Percentiles rank a stretch among this genome's conserved stretches.
phyloP scores from a whole-genome alignment of 2,329 filamentous ascomycete genomes.

The Diaporthe velutina region DNA sequence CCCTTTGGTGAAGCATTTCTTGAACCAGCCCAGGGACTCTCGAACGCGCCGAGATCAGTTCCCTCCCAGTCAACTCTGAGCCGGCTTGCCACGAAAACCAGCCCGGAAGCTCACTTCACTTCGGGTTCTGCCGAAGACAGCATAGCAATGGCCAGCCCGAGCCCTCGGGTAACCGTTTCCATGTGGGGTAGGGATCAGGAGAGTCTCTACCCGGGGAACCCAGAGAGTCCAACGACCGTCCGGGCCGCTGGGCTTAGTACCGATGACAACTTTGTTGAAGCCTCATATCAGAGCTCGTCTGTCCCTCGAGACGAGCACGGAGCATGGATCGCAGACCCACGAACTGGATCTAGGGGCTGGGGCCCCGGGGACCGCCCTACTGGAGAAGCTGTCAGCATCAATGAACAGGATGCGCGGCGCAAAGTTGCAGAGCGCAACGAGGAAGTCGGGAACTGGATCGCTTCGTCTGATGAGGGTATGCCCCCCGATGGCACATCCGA shows the following conservation, averaged over 20 bases:
- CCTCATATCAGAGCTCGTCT: slow-evolving; percentile 40
- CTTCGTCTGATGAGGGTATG: slow-evolving; percentile 44
- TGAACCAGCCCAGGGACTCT: slow-evolving; percentile 57
- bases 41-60: slow-evolving; percentile 54
- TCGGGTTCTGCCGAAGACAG: slow-evolving; percentile 65
- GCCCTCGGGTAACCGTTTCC: slow-evolving; percentile 69
- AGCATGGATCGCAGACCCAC: slow-evolving; percentile 54
- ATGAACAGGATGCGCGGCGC: slow-evolving; percentile 59
- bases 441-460: slow-evolving; percentile 66
- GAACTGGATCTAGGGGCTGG: slow-evolving; percentile 59
- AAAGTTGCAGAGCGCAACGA: slow-evolving; percentile 61
- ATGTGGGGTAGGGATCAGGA: slow-evolving; percentile 64
- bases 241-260: slow-evolving; percentile 50
- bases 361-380: slow-evolving; percentile 60
- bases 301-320: slow-evolving; percentile 56
- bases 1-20: slow-evolving; percentile 43
- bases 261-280: slow-evolving; percentile 49
- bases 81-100: slow-evolving; percentile 56
- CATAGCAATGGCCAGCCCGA: slow-evolving; percentile 60
- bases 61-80: slow-evolving; percentile 48
- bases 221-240: slow-evolving; percentile 52
- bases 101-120: slow-evolving; percentile 63
- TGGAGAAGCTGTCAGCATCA: slow-evolving; percentile 61
- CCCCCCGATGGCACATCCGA: slow-evolving; percentile 43
- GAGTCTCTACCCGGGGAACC: slow-evolving; percentile 51